Evolutionary conservation across 2,329 filamentous ascomycete species (phyloP).

Genomic region (Nemania sp.): DNA sequence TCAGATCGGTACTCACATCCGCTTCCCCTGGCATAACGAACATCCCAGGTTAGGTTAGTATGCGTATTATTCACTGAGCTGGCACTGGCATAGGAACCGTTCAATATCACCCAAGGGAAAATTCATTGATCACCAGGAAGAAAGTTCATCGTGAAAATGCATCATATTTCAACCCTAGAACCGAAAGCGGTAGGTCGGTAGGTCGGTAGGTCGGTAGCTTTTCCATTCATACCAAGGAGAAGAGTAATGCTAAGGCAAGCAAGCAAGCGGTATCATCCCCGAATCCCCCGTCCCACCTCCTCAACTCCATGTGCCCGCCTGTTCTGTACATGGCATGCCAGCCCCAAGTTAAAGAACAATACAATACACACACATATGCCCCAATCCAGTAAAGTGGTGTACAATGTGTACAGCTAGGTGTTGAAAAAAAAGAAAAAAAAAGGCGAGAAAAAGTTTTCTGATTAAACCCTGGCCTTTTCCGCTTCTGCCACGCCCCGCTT

Average conservation of each 20-base stretch:
- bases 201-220: not conserved
- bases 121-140: not conserved
- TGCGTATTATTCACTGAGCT: too few species aligned
- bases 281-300: not conserved
- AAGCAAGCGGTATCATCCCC: slow-evolving; percentile 13
- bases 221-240: slow-evolving; percentile 5
- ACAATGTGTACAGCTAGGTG: slow-evolving; percentile 21
- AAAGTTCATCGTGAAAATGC: not conserved
- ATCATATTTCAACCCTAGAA: not conserved
- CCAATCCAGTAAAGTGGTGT: slow-evolving; percentile 16
- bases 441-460: not conserved
- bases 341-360: slow-evolving; percentile 12
- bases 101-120: not conserved
- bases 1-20: slow-evolving; percentile 9
- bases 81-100: too few species aligned
- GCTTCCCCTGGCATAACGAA: not conserved
- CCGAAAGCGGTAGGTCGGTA: not conserved
- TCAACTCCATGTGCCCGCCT: slow-evolving; percentile 22
- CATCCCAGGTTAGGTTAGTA: not conserved
- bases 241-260: not conserved
- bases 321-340: not conserved
- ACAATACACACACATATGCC: slow-evolving; percentile 27
- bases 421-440: not conserved
- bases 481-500: not conserved
- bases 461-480: not conserved